A percentile compares a stretch with the other conserved stretches of the same genome.
phyloP scores from a whole-genome alignment of 805 yeast genomes.

The Yamadazyma tumulicola region DNA sequence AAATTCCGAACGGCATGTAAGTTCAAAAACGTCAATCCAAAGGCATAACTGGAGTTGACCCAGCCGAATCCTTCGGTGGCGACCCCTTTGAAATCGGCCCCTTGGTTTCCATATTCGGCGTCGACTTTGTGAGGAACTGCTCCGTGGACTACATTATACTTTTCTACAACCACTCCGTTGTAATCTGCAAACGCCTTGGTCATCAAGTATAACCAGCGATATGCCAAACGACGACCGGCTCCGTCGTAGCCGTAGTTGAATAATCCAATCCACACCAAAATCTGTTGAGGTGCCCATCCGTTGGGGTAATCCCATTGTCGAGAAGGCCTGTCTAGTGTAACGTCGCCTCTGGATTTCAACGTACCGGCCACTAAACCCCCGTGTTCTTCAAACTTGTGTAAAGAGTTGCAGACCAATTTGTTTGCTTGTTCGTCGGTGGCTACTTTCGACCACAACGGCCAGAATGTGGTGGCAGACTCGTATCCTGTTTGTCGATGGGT shows the following conservation, averaged over 20 bases:
- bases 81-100: constrained; percentile 86
- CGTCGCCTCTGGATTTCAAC: constrained; percentile 63
- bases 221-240: constrained; percentile 67
- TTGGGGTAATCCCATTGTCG: constrained; percentile 98
- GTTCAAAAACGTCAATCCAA: constrained; percentile 68
- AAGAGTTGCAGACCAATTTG: constrained; percentile 50
- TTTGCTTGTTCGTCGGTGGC: constrained; percentile 68
- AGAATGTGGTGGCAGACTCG: constrained; percentile 85
- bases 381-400: constrained; percentile 70
- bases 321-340: constrained; percentile 69
- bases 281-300: constrained; percentile 99
- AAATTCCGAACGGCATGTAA: constrained; percentile 69
- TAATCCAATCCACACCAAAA: constrained; percentile 88
- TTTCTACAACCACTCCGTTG: constrained; percentile 93
- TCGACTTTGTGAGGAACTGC: constrained; percentile 87
- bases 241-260: constrained; percentile 63
- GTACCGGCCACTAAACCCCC: constrained; percentile 93
- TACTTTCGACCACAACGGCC: constrained; percentile 86
- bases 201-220: constrained; percentile 88
- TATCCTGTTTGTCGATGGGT: constrained; percentile 53
- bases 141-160: constrained; percentile 82
- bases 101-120: constrained; percentile 97
- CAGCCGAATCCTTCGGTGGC: constrained; percentile 97
- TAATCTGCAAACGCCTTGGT: constrained; percentile 87
- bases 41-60: constrained; percentile 85